phyloP scores from a whole-genome alignment of 495 filamentous ascomycete species.

The Neurospora sp. region DNA sequence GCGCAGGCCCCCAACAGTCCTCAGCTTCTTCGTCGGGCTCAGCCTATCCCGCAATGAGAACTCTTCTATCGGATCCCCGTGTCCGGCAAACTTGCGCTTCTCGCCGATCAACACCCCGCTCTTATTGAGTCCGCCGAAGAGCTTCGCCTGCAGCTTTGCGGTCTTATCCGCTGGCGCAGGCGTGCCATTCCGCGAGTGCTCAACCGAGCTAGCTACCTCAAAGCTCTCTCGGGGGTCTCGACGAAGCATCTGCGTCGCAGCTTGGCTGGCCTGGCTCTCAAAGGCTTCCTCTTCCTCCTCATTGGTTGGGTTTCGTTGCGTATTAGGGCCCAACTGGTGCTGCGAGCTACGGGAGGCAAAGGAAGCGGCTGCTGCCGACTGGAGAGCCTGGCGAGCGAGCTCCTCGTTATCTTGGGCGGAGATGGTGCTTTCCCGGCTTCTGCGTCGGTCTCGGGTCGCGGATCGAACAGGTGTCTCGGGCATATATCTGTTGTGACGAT shows the following conservation, averaged over 20 bases:
- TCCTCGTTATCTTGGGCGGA: conserved; percentile 69
- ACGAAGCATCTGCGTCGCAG: conserved; percentile 45
- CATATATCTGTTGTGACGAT: conserved; percentile 21
- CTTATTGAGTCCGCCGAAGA: conserved; percentile 61
- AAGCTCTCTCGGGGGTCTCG: conserved; percentile 41
- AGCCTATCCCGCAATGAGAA: conserved; percentile 16
- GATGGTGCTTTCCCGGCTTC: conserved; percentile 81
- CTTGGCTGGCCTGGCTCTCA: conserved; percentile 43
- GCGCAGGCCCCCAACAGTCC: conserved; percentile 30
- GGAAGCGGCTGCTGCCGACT: conserved; percentile 42
- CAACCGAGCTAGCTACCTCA: conserved; percentile 34
- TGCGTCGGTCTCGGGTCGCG: conserved; percentile 26
- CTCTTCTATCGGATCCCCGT: conserved; percentile 20
- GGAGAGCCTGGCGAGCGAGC: conserved; percentile 43
- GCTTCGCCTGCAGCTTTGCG: conserved; percentile 50
- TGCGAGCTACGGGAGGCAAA: conserved; percentile 31
- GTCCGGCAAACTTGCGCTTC: conserved; percentile 50
- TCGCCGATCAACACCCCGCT: conserved; percentile 24
- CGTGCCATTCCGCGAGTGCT: conserved; percentile 30
- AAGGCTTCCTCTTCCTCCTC: conserved; percentile 30
- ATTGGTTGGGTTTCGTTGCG: conserved; percentile 5
- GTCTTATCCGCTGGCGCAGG: conserved; percentile 33
- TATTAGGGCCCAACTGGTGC: conserved; percentile 4
- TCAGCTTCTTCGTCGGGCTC: conserved; percentile 50
- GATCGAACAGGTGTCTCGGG: conserved; percentile 18